Evolutionary conservation across 1,284 basidiomycete species (phyloP).

Genomic region (Leccinum subfulvum): DNA sequence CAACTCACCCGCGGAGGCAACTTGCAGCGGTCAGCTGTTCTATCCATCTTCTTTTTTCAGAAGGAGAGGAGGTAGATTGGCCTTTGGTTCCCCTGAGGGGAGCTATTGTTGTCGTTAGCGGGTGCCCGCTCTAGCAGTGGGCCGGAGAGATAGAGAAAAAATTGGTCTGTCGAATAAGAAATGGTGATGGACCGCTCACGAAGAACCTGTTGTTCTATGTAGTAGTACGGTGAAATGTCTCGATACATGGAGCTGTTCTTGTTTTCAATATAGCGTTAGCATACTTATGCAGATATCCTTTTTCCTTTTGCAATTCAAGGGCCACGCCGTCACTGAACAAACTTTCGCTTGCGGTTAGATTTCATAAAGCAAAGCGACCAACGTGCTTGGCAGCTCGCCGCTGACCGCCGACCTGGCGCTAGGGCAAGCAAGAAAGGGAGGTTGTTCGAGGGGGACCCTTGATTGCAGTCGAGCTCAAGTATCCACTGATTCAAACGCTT

Average conservation of each 20-base stretch:
- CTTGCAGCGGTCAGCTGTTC: slow-evolving; percentile 14
- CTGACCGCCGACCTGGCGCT: slow-evolving; percentile 10
- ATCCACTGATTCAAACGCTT: not conserved
- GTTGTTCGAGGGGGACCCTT: slow-evolving; percentile 9
- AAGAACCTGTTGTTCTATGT: slow-evolving; percentile 27
- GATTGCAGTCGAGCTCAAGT: slow-evolving; percentile 16
- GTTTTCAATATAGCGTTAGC: slow-evolving; percentile 26
- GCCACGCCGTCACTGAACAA: not conserved
- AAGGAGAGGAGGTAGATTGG: slow-evolving; percentile 7
- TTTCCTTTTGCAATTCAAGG: slow-evolving; percentile 17
- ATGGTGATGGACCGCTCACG: slow-evolving; percentile 27
- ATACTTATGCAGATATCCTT: slow-evolving; percentile 16
- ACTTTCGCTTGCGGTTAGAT: not conserved
- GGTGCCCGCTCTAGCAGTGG: slow-evolving; percentile 34
- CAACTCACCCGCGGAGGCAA: slow-evolving; percentile 17
- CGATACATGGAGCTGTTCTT: slow-evolving; percentile 21
- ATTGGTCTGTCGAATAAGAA: slow-evolving; percentile 17
- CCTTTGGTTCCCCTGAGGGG: slow-evolving; percentile 23
- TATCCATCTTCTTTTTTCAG: slow-evolving; percentile 12
- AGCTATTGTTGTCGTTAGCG: slow-evolving; percentile 18
- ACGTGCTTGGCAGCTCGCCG: slow-evolving; percentile 10
- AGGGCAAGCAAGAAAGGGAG: slow-evolving; percentile 17
- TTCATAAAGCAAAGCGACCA: not conserved
- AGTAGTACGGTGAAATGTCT: slow-evolving; percentile 22
- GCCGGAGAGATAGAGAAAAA: slow-evolving; percentile 26